Evolutionary conservation across 345 rosid species (phyloP), one percentile per base, ranked within the genome.

Genomic region (Moringa oleifera): DNA sequence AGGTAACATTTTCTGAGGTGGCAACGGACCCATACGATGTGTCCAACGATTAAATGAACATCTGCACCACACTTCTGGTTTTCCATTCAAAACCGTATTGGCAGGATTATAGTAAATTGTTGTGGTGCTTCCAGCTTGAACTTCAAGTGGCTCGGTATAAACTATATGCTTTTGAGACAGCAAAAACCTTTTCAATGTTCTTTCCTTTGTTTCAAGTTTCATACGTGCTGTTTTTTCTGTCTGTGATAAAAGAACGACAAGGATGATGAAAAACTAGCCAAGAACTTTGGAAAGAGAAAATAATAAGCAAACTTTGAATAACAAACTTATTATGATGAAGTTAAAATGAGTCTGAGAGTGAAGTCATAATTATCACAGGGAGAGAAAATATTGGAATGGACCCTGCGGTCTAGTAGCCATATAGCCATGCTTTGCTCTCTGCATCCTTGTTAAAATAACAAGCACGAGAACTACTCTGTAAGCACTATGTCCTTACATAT

Each of bases 1-100:
- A 66, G 81, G 84, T 64, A 77, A 72, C 97, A 90, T 93, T 70
- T 80, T 83, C 70, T 84, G 91, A 69, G 96, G 94, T 23, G 94
- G 88, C 76, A 90, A 79, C 65, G 82, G 72, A 74, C 94, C 97
- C 54, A 66, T 59, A 24, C 73, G 80, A 70, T 93, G 96, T 46
- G 91, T 90, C 97, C 98, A 93, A 46, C 94, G 91, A 73, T 93
- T 90, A 65, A 90, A 93, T 62, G 97, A 90, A 66, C 90, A 75
- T 83, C 91, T 87, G 78, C 90, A 86, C 98, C 96, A 93, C 73
- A 86, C 75, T 70, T 93, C 94, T 25, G 85, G 71, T 68, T 90
- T 93, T 59, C 94, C 96, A 61, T 83, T 86, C 66, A 93, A 81
- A 72, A 83, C 80, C 0, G 96, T 84, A 72, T 80, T 85, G n/a